These are phyloP conservation scores for Agrocybe chaxingu DNA, from an alignment of 768 basidiomycete genomes.

Conservation along the genomic window DNA sequence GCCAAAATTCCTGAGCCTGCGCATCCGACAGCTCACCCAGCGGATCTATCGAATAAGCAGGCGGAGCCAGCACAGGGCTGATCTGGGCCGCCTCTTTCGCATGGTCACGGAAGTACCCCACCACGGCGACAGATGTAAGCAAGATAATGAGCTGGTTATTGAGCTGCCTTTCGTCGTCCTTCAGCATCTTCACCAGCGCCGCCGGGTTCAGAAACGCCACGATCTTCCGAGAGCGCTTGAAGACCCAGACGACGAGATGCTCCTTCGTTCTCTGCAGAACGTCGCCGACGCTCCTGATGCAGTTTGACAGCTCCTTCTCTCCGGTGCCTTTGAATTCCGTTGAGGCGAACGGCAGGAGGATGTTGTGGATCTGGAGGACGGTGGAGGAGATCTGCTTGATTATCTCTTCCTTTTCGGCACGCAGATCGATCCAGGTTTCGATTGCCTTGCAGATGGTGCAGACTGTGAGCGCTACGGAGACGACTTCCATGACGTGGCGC, in stretches of 20 bases:
- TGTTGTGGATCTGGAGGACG: slow-evolving; percentile 13
- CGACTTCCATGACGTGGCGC: slow-evolving; percentile 7
- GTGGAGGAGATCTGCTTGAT: slow-evolving; percentile 14
- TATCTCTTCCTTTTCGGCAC: slow-evolving; percentile 12
- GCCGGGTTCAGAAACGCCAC: slow-evolving; percentile 19
- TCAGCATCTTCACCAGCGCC: slow-evolving; percentile 14
- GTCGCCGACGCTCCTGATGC: slow-evolving; percentile 17
- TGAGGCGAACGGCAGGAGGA: slow-evolving; percentile 13
- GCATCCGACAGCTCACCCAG: slow-evolving; percentile 3
- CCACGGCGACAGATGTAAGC: slow-evolving; percentile 12
- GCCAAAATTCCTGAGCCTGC: slow-evolving; percentile 21
- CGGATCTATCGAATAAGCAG: neutral
- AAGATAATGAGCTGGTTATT: slow-evolving; percentile 21
- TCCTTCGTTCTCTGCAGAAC: slow-evolving; percentile 16
- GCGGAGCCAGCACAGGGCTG: neutral
- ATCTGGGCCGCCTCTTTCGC: neutral
- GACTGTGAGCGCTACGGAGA: slow-evolving; percentile 11
- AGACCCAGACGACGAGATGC: slow-evolving; percentile 16
- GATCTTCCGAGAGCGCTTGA: slow-evolving; percentile 8
- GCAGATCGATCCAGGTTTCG: slow-evolving; percentile 12
- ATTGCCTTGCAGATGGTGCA: slow-evolving; percentile 14
- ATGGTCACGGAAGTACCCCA: slow-evolving; percentile 11
- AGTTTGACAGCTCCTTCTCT: slow-evolving; percentile 6
- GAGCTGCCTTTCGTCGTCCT: slow-evolving; percentile 20
- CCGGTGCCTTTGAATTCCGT: neutral